Percentiles rank a stretch among this genome's conserved stretches.
These are phyloP conservation scores for Komagataella ulmi DNA, from an alignment of 805 yeast species.

Conservation along the genomic window DNA sequence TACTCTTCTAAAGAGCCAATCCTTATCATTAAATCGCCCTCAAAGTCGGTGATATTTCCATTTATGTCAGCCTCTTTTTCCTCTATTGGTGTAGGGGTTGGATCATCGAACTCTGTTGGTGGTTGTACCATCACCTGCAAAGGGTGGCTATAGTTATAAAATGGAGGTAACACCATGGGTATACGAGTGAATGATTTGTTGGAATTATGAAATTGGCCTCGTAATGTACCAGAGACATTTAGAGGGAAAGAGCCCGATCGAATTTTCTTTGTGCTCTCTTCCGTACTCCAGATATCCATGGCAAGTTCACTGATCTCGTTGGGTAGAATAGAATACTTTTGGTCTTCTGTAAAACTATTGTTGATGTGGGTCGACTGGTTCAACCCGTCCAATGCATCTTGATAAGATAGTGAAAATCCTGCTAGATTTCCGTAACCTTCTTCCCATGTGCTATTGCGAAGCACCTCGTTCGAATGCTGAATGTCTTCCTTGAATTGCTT, in stretches of 20 bases:
- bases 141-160: constrained; percentile 10
- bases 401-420: constrained; percentile 56
- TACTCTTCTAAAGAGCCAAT: neutral
- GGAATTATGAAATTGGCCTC: constrained; percentile 24
- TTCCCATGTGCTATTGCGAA: constrained; percentile 28
- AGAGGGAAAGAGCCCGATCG: constrained; percentile 12
- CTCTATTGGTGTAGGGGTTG: neutral
- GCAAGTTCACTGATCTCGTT: constrained; percentile 36
- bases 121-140: constrained; percentile 3
- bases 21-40: constrained; percentile 6
- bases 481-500: constrained; percentile 21
- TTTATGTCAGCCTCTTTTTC: constrained; percentile 11
- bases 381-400: constrained; percentile 34
- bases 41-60: constrained; percentile 10
- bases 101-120: constrained; percentile 3
- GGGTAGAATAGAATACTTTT: constrained; percentile 47
- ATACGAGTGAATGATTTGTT: constrained; percentile 9
- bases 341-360: constrained; percentile 31
- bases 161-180: constrained; percentile 16
- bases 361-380: constrained; percentile 25
- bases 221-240: constrained; percentile 34
- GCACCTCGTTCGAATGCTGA: constrained; percentile 16
- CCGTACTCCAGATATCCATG: constrained; percentile 36
- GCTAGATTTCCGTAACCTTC: constrained; percentile 60
- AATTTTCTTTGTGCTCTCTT: constrained; percentile 6